Evolutionary conservation across 2,329 filamentous ascomycete genomes (phyloP).

Genomic region (Bipolaris sorokiniana): DNA sequence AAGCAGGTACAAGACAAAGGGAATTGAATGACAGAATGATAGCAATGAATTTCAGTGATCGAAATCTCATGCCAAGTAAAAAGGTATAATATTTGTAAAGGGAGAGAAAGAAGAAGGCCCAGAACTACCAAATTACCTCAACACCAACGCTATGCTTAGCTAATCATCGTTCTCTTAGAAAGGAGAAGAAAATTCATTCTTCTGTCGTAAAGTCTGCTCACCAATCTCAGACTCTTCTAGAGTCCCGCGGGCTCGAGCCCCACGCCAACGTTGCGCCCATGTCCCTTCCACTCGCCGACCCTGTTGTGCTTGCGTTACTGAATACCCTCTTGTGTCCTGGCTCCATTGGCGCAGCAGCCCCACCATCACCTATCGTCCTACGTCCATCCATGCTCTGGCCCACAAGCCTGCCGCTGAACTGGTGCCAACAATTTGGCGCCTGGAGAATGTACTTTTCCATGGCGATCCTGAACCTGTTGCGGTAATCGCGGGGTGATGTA

Average conservation of each 20-base stretch:
- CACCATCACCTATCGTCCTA: conserved; percentile 21
- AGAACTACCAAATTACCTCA: background rate
- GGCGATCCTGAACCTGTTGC: conserved; percentile 90
- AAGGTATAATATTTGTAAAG: background rate
- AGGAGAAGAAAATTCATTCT: background rate
- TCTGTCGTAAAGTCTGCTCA: background rate
- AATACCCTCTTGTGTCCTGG: conserved; percentile 24
- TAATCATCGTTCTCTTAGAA: background rate
- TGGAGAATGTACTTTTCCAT: conserved; percentile 90
- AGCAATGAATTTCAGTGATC: background rate
- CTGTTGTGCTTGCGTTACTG: conserved; percentile 17
- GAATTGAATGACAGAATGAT: background rate
- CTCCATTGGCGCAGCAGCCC: conserved; percentile 2
- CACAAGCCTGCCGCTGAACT: conserved; percentile 56
- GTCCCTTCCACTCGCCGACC: conserved; percentile 1
- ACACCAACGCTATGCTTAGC: conserved; percentile 3
- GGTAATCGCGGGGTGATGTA: conserved; percentile 96
- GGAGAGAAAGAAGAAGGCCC: background rate
- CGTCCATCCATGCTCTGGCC: conserved; percentile 25
- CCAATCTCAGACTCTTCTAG: background rate
- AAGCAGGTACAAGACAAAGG: background rate
- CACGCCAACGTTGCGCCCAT: conserved; percentile 5
- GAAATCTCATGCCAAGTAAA: background rate
- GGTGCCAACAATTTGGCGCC: conserved; percentile 77
- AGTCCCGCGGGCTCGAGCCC: background rate